Evolutionary conservation across 1,139 yeast genomes (phyloP), one percentile per base, ranked within the genome.

Genomic region (Kodamaea anthophila): DNA sequence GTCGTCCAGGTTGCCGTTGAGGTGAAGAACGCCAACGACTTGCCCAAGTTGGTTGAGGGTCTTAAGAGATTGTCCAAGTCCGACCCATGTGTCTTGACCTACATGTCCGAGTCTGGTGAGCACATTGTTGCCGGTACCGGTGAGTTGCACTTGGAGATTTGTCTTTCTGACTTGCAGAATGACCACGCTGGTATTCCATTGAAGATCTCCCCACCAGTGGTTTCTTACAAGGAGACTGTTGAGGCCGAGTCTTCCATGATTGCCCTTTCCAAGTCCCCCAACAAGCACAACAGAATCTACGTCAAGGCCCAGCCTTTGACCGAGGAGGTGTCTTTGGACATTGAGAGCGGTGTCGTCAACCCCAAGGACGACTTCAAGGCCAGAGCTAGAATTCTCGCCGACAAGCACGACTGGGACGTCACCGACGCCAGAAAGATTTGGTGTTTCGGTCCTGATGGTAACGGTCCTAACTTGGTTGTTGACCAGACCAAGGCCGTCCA

Each of bases 381-480:
- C 55, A 88, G 98, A 80, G 98, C 98, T 55, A 88, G 98, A 81
- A 60, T 86, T 65, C 77, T 91, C 78, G 97, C 98, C 61, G 98
- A 91, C 67, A 95, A 91, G 67, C 93, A 70, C 82, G 96, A 91
- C 54, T 91, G 98, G 98, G 97, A 91, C 65, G 96, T 91, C 62
- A 77, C 96, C 58, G 98, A 91, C 62, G 98, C 97, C 72, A 87
- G 98, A 83, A 91, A 91, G 93, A 91, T 91, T 64, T 91, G 98
- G 98, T 87, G 96, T 84, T 91, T 91, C 87, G 98, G 98, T 77
- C 98, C 98, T 66, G 98, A 91, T 62, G 96, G 96, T 74, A 77
- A 76, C 68, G 98, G 98, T 74, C 91, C 98, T 60, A 91, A 91
- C 77, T 71, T 91, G 65, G 96, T 91, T 65, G 94, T 91, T 70